These are phyloP conservation scores for Coemansia reversa DNA, from an alignment of 192 early-diverging fungal species.

Conservation along the genomic window DNA sequence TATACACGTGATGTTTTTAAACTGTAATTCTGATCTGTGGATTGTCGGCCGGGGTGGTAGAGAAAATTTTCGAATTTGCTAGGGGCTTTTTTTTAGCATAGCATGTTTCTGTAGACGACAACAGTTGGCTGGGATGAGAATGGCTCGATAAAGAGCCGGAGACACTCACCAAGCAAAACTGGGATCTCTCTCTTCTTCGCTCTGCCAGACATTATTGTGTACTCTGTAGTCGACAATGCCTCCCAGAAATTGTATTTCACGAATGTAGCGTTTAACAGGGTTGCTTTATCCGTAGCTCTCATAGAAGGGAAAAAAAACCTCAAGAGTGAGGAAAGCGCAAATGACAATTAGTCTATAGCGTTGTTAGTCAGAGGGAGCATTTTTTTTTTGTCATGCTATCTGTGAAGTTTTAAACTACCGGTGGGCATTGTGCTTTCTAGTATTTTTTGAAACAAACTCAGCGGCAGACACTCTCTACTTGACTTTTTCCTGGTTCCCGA, in stretches of 20 bases:
- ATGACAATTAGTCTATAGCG: no score
- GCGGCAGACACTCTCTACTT: no score
- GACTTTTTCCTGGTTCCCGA: no score
- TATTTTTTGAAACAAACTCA: no score
- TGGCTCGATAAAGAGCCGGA: conserved; percentile 3
- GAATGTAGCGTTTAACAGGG: conserved; percentile 8
- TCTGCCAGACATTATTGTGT: not conserved
- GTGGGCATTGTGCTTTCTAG: no score
- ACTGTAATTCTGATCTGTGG: conserved; percentile 26
- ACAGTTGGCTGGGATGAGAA: not conserved
- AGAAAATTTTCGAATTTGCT: conserved; percentile 29
- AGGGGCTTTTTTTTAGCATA: no score
- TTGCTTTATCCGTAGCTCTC: no score
- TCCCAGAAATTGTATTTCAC: conserved; percentile 51
- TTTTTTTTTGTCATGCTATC: no score
- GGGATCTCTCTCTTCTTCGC: conserved; percentile 13
- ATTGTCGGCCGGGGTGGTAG: conserved; percentile 31
- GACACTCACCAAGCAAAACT: not conserved
- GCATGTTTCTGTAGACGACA: no score
- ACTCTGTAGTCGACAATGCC: conserved; percentile 39
- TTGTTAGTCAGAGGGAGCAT: no score
- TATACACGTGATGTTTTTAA: conserved; percentile 31
- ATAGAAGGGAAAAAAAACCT: not conserved
- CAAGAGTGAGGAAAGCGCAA: no score
- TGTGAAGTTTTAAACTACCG: no score